A percentile compares a stretch with the other conserved stretches of the same genome.
phyloP scores from a whole-genome alignment of 306 rosid species.

The Senna siamea region DNA sequence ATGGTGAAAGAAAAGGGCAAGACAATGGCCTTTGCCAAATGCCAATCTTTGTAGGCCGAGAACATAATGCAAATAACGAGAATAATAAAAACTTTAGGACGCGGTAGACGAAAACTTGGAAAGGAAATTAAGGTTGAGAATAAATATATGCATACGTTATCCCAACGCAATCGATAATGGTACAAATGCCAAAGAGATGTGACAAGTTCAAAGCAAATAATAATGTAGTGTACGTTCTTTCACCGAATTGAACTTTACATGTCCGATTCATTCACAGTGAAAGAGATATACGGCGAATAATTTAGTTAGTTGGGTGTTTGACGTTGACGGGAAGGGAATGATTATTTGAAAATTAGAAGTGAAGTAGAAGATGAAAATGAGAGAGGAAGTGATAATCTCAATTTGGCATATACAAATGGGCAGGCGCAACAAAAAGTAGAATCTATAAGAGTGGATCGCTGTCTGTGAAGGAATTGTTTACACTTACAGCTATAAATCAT shows the following conservation, averaged over 20 bases:
- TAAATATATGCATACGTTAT: constrained; percentile 16
- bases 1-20: not conserved
- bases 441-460: not conserved
- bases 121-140: constrained; percentile 14
- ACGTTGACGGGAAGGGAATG: constrained; percentile 6
- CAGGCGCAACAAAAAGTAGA: constrained; percentile 25
- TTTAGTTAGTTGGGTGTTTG: not conserved
- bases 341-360: not conserved
- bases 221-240: not conserved
- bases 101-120: constrained; percentile 15
- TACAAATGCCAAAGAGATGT: constrained; percentile 15
- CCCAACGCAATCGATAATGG: constrained; percentile 24
- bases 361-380: not conserved
- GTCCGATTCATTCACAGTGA: not conserved
- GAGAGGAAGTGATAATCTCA: not conserved
- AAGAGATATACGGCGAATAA: constrained; percentile 8
- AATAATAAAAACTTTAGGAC: not conserved
- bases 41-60: no score
- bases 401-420: constrained; percentile 18
- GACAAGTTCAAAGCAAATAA: not conserved
- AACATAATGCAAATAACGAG: not conserved
- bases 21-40: no score
- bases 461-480: constrained; percentile 31
- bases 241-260: not conserved
- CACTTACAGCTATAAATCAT: constrained; percentile 32